A percentile compares a stretch with the other conserved stretches of the same genome.
These are phyloP conservation scores for Dactylellina cionopaga DNA, from an alignment of 2,329 filamentous ascomycete genomes.

Conservation along the genomic window DNA sequence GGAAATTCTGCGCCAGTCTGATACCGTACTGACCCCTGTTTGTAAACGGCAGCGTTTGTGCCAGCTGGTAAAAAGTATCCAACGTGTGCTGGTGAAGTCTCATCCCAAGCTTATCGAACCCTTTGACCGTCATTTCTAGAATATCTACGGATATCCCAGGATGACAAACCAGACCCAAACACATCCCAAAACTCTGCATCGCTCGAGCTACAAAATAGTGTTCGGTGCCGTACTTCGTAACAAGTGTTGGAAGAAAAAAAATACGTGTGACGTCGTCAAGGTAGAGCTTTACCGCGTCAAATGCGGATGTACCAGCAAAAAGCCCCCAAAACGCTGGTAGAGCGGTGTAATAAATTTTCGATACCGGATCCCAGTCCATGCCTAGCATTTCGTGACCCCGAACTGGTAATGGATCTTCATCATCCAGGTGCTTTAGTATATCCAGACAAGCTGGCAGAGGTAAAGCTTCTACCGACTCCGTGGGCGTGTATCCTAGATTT, in stretches of 20 bases:
- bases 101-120: slow-evolving; percentile 34
- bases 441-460: slow-evolving; percentile 15
- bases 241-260: slow-evolving; percentile 41
- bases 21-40: slow-evolving; percentile 20
- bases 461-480: slow-evolving; percentile 32
- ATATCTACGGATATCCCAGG: slow-evolving; percentile 30
- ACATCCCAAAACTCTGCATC: slow-evolving; percentile 45
- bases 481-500: slow-evolving; percentile 31
- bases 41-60: slow-evolving; percentile 31
- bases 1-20: slow-evolving; percentile 17
- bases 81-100: slow-evolving; percentile 29
- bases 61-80: slow-evolving; percentile 40
- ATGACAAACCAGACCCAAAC: slow-evolving; percentile 34
- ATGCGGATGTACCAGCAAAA: slow-evolving; percentile 40
- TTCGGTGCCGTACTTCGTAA: slow-evolving; percentile 32
- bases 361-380: slow-evolving; percentile 36
- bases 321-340: slow-evolving; percentile 43
- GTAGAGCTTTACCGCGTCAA: slow-evolving; percentile 41
- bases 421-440: slow-evolving; percentile 19
- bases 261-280: slow-evolving; percentile 38
- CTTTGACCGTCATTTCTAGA: slow-evolving; percentile 28
- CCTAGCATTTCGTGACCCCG: slow-evolving; percentile 36
- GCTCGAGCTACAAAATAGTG: slow-evolving; percentile 35
- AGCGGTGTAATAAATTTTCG: slow-evolving; percentile 24
- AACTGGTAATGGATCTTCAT: slow-evolving; percentile 19